Percentiles rank a stretch among this genome's conserved stretches.
Conservation (phyloP, 257 asterid species). For the Solanum neorickii region DNA sequence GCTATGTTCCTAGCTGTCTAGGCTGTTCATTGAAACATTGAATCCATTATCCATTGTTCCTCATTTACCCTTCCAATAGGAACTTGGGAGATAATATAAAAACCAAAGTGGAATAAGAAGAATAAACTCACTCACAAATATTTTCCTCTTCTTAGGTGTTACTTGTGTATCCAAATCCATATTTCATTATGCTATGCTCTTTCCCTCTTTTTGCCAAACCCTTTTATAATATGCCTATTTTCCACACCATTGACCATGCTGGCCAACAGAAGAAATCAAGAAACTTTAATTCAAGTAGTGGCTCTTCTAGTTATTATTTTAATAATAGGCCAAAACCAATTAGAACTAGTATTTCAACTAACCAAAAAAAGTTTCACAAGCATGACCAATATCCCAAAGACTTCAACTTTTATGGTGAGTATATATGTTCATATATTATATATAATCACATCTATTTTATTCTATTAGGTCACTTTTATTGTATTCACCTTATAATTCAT, state of each 20-base stretch:
- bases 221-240: slow-evolving; percentile 27
- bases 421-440: neutral
- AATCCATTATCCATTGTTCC: neutral
- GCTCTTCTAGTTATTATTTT: neutral
- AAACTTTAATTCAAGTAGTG: neutral
- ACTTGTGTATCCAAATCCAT: neutral
- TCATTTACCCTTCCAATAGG: neutral
- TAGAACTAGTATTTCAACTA: neutral
- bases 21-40: neutral
- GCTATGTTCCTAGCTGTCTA: too few relatives aligned
- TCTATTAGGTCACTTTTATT: neutral
- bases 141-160: neutral
- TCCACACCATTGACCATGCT: slow-evolving; percentile 43
- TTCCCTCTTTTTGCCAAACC: neutral
- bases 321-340: neutral
- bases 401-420: neutral
- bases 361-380: neutral
- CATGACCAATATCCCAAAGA: neutral
- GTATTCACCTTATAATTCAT: neutral
- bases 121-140: neutral
- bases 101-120: neutral
- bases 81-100: neutral
- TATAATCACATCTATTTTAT: neutral
- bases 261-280: neutral
- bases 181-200: neutral